phyloP scores from a whole-genome alignment of 2,329 filamentous ascomycete species.

The Rachicladosporium sp. region DNA sequence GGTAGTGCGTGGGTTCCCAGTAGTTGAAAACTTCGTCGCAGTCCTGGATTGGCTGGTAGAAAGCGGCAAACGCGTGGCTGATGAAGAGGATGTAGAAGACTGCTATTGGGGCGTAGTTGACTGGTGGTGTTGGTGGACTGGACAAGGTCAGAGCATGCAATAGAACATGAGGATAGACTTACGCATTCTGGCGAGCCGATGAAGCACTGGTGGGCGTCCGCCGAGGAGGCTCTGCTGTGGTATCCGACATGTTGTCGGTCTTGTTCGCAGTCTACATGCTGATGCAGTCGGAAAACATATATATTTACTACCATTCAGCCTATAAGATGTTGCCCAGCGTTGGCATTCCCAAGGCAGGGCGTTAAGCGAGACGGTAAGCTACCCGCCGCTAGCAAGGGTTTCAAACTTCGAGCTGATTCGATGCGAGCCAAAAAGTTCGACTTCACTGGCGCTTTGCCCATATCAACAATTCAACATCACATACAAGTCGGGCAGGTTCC shows the following conservation, averaged over 20 bases:
- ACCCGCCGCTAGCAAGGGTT: no score
- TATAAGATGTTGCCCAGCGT: no score
- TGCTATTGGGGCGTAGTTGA: slow-evolving; percentile 46
- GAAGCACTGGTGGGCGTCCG: neutral
- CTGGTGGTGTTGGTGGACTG: slow-evolving; percentile 6
- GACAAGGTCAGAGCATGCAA: neutral
- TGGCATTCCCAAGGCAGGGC: no score
- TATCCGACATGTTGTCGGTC: neutral
- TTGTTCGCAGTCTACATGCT: neutral
- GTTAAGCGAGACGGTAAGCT: no score
- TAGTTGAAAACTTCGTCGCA: slow-evolving; percentile 99
- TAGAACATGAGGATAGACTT: no score
- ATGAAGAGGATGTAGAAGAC: slow-evolving; percentile 71
- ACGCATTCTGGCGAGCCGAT: neutral
- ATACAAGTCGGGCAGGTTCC: no score
- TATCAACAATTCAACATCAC: no score
- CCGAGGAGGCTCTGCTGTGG: neutral
- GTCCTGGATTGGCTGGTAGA: slow-evolving; percentile 85
- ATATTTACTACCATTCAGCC: no score
- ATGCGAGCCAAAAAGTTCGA: no score
- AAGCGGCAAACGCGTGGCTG: slow-evolving; percentile 62
- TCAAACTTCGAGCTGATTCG: no score
- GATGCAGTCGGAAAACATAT: neutral
- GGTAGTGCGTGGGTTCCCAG: slow-evolving; percentile 93
- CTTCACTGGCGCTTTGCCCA: no score